phyloP scores from a whole-genome alignment of 148 eudicot genomes.

The Diospyros lotus region DNA sequence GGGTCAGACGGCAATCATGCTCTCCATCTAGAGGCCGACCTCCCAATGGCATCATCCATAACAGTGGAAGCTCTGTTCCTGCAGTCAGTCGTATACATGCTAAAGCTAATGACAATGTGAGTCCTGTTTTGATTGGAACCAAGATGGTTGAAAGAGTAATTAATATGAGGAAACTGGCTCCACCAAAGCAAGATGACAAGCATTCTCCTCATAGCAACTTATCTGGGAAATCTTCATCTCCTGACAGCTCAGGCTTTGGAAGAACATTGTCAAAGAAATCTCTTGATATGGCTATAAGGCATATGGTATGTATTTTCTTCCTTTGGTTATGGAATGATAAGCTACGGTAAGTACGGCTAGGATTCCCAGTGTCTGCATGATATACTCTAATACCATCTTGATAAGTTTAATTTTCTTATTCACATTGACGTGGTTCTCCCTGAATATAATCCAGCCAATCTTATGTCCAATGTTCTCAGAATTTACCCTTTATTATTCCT shows the following conservation, averaged over 20 bases:
- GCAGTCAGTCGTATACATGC: constrained; percentile 67
- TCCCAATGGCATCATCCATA: constrained; percentile 59
- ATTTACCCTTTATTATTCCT: not conserved
- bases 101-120: constrained; percentile 73
- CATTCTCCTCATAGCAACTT: constrained; percentile 74
- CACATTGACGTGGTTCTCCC: constrained; percentile 3
- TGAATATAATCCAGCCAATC: not conserved
- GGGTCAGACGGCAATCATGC: constrained; percentile 75
- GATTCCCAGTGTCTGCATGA: not conserved
- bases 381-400: not conserved
- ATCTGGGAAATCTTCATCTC: constrained; percentile 88
- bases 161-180: constrained; percentile 87
- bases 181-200: constrained; percentile 78
- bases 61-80: constrained; percentile 79
- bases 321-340: not conserved
- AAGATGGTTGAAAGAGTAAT: constrained; percentile 98
- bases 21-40: constrained; percentile 92
- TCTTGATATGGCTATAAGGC: constrained; percentile 96
- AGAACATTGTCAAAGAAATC: constrained; percentile 92
- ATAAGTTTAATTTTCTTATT: not conserved
- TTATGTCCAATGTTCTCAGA: not conserved
- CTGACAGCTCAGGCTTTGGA: constrained; percentile 92
- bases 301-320: constrained; percentile 55
- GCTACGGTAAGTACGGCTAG: not conserved
- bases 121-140: constrained; percentile 78